Conservation (phyloP, 495 filamentous ascomycete species). For the Coniosporium apollinis region DNA sequence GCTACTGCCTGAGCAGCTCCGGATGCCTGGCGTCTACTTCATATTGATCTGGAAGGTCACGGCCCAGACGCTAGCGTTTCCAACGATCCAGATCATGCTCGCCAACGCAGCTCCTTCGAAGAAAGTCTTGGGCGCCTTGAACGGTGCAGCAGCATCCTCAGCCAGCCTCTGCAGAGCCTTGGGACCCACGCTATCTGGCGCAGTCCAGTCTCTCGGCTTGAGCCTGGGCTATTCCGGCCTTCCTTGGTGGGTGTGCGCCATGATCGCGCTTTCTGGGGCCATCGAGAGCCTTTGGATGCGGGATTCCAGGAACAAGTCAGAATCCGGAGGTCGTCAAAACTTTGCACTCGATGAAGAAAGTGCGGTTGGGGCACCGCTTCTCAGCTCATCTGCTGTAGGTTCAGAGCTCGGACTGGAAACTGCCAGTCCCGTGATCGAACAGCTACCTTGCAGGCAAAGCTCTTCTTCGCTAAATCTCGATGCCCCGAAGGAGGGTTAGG, state of each 20-base stretch:
- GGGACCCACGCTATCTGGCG: constrained; percentile 73
- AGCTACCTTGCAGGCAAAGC: too few species aligned
- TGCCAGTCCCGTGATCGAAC: too few species aligned
- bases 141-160: constrained; percentile 79
- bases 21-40: constrained; percentile 54
- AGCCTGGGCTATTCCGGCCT: constrained; percentile 66
- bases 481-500: too few species aligned
- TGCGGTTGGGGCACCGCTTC: too few species aligned
- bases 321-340: too few species aligned
- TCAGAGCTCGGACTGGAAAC: neutral
- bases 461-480: too few species aligned
- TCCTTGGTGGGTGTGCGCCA: constrained; percentile 77
- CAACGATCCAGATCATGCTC: constrained; percentile 67
- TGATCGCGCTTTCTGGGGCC: constrained; percentile 63
- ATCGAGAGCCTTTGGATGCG: constrained; percentile 29
- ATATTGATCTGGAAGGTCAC: constrained; percentile 80
- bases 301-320: too few species aligned
- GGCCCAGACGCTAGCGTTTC: constrained; percentile 70
- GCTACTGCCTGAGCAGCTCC: constrained; percentile 52
- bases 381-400: too few species aligned
- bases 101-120: constrained; percentile 68
- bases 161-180: constrained; percentile 76
- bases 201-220: constrained; percentile 68
- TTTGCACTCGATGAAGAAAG: too few species aligned
- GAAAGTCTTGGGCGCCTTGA: constrained; percentile 73